Conservation (phyloP, 805 yeast species). For the Monosporozyma servazzii region DNA sequence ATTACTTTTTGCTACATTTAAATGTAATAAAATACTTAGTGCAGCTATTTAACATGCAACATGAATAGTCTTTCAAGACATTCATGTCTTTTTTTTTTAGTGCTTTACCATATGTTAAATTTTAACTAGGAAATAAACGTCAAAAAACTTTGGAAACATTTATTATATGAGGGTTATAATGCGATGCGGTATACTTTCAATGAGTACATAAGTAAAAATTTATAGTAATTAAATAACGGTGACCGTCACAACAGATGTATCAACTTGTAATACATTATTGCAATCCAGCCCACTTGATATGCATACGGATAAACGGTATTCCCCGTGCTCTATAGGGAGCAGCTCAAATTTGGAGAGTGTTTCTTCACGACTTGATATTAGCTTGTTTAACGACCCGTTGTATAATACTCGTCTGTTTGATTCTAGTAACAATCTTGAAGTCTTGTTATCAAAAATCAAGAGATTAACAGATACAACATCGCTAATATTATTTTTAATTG, state of each 20-base stretch:
- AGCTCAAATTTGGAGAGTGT: slow-evolving; percentile 38
- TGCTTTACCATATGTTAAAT: too few relatives aligned
- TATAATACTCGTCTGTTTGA: slow-evolving; percentile 51
- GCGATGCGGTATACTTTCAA: neutral
- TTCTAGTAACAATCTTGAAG: slow-evolving; percentile 16
- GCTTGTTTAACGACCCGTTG: slow-evolving; percentile 57
- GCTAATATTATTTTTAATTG: neutral
- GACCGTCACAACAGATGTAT: slow-evolving; percentile 2
- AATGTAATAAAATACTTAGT: too few relatives aligned
- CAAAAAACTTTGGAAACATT: too few relatives aligned
- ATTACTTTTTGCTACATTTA: neutral
- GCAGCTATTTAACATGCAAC: too few relatives aligned
- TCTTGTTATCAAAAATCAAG: slow-evolving; percentile 18
- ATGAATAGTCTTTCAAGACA: too few relatives aligned
- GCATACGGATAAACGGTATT: slow-evolving; percentile 63
- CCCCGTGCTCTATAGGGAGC: slow-evolving; percentile 66
- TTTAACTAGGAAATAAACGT: too few relatives aligned
- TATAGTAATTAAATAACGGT: slow-evolving; percentile 1
- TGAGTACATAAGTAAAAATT: neutral
- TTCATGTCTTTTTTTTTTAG: too few relatives aligned
- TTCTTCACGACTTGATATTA: slow-evolving; percentile 36
- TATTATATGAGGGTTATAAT: too few relatives aligned
- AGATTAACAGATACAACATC: slow-evolving; percentile 7
- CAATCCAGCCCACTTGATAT: slow-evolving; percentile 6
- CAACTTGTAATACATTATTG: slow-evolving; percentile 9